These are phyloP conservation scores for Akanthomyces dipterigenus DNA, from an alignment of 2,329 filamentous ascomycete genomes.

Conservation along the genomic window DNA sequence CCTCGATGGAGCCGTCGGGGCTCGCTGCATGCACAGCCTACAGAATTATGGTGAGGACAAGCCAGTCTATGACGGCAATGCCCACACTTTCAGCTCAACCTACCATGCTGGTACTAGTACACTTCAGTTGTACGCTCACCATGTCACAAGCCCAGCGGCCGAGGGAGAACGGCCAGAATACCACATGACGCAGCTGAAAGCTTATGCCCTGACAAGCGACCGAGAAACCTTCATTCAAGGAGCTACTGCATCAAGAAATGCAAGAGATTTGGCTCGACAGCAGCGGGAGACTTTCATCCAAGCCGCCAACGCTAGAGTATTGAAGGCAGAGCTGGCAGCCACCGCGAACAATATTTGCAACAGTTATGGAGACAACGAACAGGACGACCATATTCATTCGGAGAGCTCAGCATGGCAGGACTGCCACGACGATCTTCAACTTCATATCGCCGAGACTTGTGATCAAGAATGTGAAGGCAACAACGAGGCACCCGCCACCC, in stretches of 20 bases:
- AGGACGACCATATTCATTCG: too few species aligned
- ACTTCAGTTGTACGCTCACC: constrained; percentile 30
- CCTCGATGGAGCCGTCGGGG: constrained; percentile 31
- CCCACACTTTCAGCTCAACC: constrained; percentile 31
- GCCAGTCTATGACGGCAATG: constrained; percentile 30
- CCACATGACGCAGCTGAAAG: constrained; percentile 29
- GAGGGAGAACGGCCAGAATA: constrained; percentile 28
- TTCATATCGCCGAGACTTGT: not conserved
- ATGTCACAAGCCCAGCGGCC: constrained; percentile 23
- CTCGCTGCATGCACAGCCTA: constrained; percentile 30
- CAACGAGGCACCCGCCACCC: not conserved
- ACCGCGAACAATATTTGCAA: not conserved
- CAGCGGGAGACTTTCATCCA: constrained; percentile 30
- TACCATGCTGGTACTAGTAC: constrained; percentile 25
- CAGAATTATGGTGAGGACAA: constrained; percentile 27
- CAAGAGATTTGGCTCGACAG: constrained; percentile 29
- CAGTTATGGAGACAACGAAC: too few species aligned
- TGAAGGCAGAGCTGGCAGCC: not conserved
- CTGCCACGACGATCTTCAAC: not conserved
- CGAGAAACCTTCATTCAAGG: constrained; percentile 27
- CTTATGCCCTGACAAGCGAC: constrained; percentile 23
- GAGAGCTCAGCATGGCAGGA: not conserved
- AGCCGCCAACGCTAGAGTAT: constrained; percentile 21
- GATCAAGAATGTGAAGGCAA: not conserved
- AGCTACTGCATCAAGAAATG: constrained; percentile 32